A percentile compares a stretch with the other conserved stretches of the same genome.
Evolutionary conservation across 148 eudicot genomes (phyloP).

Genomic region (Tetragonia tetragonoides): DNA sequence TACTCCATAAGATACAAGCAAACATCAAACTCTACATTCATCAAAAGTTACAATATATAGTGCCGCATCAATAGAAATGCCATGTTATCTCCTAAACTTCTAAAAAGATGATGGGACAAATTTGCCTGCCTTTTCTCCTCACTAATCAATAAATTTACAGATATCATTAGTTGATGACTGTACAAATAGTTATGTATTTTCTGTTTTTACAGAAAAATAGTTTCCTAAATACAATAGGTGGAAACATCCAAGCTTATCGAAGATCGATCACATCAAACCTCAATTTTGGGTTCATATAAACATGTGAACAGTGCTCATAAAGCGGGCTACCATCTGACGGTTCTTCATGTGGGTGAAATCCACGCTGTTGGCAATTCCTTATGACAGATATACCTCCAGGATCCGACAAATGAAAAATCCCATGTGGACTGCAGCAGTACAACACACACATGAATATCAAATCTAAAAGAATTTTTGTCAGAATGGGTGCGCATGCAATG

Average conservation of each 20-base stretch:
- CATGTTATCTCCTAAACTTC: not conserved
- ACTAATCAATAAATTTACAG: slow-evolving; percentile 23
- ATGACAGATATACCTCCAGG: slow-evolving; percentile 86
- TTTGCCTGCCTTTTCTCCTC: slow-evolving; percentile 10
- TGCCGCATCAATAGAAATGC: not conserved
- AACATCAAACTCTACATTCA: slow-evolving; percentile 11
- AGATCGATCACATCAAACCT: slow-evolving; percentile 88
- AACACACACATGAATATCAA: not conserved
- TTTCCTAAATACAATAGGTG: slow-evolving; percentile 17
- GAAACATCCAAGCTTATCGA: slow-evolving; percentile 35
- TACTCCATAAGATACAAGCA: not conserved
- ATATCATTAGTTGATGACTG: slow-evolving; percentile 12
- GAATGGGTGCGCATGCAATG: no score
- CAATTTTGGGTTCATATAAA: slow-evolving; percentile 74
- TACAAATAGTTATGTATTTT: slow-evolving; percentile 22
- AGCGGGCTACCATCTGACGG: slow-evolving; percentile 88
- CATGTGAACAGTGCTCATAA: slow-evolving; percentile 98
- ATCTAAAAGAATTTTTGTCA: not conserved
- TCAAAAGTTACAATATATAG: not conserved
- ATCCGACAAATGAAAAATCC: slow-evolving; percentile 95
- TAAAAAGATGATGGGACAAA: slow-evolving; percentile 13
- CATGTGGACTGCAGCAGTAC: slow-evolving; percentile 71
- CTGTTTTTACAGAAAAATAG: not conserved
- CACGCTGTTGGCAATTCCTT: slow-evolving; percentile 80
- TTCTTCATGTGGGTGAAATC: slow-evolving; percentile 98